Base-by-base conservation (phyloP, 164 flowering plant genomes). In the Stephania japonica region DNA sequence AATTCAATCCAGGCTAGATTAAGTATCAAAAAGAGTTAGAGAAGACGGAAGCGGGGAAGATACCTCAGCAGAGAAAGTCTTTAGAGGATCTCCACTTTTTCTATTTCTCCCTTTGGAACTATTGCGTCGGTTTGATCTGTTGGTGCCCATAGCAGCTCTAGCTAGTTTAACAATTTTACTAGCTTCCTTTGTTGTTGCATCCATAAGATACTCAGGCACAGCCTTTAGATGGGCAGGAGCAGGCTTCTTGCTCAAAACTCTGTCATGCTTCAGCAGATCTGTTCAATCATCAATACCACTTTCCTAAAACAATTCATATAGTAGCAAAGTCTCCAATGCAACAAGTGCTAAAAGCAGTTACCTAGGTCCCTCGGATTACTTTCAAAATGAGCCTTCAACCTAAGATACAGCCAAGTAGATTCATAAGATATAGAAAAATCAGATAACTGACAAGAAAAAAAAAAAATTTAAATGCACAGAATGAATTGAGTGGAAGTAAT, bases 211-310 rank as follows among this genome's bases (percentile, higher is more conserved):
- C 43, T 88, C 98, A 1, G 99, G 99, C 59, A 93, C 90, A 70
- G 85, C 83, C 38, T 88, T 84, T 50, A 96, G 83, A 72, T 93
- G 97, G 43, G 83, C 47, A 41, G 99, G 88, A 42, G 90, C 86
- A 13, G 84, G 83, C 77, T 90, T 88, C 87, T 91, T 93, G 84
- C 95, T 92, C 67, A 93, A 80, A 63, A 79, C 79, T 78, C 91
- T 93, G 86, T 93, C 99, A 76, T 93, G 99, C 78, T 91, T 93
- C 85, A 96, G 84, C 26, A 96, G 81, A 84, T 93, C 99, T 95
- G 87, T 71, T 63, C 73, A 78, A 70, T 76, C 38, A 76, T 44
- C 63, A 82, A 44, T 42, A 9, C 62, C 66, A 69, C 41, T 73
- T 44, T 38, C 23, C 0, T 8, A 44, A 42, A 21, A 32, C 10